These are phyloP conservation scores for Lippia alba DNA, from an alignment of 305 asterid species.

Conservation along the genomic window DNA sequence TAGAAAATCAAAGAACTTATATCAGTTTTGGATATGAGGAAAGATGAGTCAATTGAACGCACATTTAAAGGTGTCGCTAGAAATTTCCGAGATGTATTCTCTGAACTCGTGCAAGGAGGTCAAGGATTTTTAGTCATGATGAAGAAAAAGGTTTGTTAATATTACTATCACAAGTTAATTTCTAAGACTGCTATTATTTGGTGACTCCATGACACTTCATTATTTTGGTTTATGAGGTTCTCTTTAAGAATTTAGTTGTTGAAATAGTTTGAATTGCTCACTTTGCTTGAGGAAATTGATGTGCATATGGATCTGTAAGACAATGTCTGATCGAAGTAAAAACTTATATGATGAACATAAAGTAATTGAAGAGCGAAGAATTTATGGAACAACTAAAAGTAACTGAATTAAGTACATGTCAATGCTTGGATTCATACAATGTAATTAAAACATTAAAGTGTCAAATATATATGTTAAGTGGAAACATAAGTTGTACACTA, in stretches of 20 bases:
- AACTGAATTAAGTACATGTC: not conserved
- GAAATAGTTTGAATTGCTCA: conserved; percentile 23
- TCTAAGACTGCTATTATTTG: conserved; percentile 13
- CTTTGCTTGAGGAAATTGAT: not conserved
- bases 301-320: not conserved
- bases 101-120: conserved; percentile 99
- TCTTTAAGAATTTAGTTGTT: conserved; percentile 21
- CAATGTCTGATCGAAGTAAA: not conserved
- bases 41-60: conserved; percentile 98
- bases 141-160: conserved; percentile 89
- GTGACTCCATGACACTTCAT: conserved; percentile 18
- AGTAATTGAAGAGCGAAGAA: too few relatives aligned
- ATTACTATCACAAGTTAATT: conserved; percentile 25
- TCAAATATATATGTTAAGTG: too few relatives aligned
- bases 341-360: not conserved
- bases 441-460: too few relatives aligned
- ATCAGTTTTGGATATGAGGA: conserved; percentile 94
- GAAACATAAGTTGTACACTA: not conserved
- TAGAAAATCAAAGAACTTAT: conserved; percentile 99
- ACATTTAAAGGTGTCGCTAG: conserved; percentile 98
- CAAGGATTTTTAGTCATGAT: conserved; percentile 93
- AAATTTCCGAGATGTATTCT: conserved; percentile 96
- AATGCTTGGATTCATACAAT: not conserved
- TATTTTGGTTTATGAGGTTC: conserved; percentile 27
- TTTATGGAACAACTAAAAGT: too few relatives aligned